phyloP scores from a whole-genome alignment of 139 green algal species.

The Chlorella sp. region DNA sequence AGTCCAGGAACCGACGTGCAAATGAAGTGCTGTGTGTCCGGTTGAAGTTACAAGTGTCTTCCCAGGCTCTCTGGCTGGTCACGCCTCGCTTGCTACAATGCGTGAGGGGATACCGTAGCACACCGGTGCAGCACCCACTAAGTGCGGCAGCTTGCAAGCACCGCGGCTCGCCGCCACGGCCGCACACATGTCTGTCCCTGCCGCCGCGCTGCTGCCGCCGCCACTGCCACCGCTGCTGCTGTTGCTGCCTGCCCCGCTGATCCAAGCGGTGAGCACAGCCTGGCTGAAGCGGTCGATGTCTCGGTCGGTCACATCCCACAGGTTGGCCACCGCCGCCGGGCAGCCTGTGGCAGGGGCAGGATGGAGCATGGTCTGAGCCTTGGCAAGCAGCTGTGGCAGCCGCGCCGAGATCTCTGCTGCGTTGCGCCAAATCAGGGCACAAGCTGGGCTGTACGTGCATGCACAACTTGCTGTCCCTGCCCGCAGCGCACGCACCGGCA shows the following conservation, averaged over 20 bases:
- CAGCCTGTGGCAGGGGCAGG: slow-evolving; percentile 60
- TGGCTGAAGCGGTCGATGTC: slow-evolving; percentile 93
- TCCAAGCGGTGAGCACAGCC: slow-evolving; percentile 71
- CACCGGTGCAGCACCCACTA: slow-evolving; percentile 91
- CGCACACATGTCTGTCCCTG: slow-evolving; percentile 25
- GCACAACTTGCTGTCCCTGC: neutral
- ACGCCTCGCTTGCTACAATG: neutral
- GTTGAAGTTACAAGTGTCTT: no score
- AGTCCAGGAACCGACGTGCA: no score
- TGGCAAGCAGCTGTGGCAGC: neutral
- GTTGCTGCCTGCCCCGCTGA: slow-evolving; percentile 26
- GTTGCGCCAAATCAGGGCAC: no score
- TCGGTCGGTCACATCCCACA: slow-evolving; percentile 97
- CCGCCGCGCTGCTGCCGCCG: neutral
- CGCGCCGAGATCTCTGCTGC: neutral
- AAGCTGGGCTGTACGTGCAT: no score
- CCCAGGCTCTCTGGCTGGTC: no score
- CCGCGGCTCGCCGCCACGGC: slow-evolving; percentile 56
- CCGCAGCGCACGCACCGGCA: slow-evolving; percentile 54
- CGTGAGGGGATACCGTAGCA: slow-evolving; percentile 85
- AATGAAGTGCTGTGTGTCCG: no score
- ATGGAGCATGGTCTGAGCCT: neutral
- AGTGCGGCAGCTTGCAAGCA: slow-evolving; percentile 76
- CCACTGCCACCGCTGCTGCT: neutral
- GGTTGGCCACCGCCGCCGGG: slow-evolving; percentile 84